Evolutionary conservation across 2,329 filamentous ascomycete genomes (phyloP).

Genomic region (Cordyceps cicadae): DNA sequence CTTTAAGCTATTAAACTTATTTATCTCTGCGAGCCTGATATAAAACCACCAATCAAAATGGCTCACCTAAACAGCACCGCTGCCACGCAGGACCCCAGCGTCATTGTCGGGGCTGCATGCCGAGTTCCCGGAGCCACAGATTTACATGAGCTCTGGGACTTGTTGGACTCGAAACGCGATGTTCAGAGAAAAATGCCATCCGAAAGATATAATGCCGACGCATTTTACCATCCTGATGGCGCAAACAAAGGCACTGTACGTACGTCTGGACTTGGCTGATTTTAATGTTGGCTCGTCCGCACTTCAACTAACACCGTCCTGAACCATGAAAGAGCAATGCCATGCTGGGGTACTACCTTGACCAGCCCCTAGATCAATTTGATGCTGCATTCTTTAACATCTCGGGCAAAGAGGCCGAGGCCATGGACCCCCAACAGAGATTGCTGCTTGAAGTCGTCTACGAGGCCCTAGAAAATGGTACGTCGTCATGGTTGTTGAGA

Average conservation of each 20-base stretch:
- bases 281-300: no score
- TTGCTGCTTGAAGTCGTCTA: slow-evolving; percentile 4
- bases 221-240: slow-evolving; percentile 12
- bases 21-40: neutral
- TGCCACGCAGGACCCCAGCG: slow-evolving; percentile 20
- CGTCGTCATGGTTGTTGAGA: neutral
- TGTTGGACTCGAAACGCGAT: slow-evolving; percentile 24
- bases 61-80: neutral
- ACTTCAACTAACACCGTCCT: neutral
- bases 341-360: neutral
- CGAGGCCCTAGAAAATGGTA: slow-evolving; percentile 6
- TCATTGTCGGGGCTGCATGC: slow-evolving; percentile 25
- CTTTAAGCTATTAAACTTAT: neutral
- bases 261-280: neutral
- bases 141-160: slow-evolving; percentile 23
- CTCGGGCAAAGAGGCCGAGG: slow-evolving; percentile 3
- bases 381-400: neutral
- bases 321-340: neutral
- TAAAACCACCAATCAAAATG: neutral
- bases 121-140: slow-evolving; percentile 22
- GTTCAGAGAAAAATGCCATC: slow-evolving; percentile 27
- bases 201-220: neutral
- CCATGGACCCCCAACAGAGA: slow-evolving; percentile 9
- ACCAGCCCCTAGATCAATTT: neutral
- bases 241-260: slow-evolving; percentile 17